phyloP scores from a whole-genome alignment of 202 grass and related monocot genomes.

The Saccharum hybrid region DNA sequence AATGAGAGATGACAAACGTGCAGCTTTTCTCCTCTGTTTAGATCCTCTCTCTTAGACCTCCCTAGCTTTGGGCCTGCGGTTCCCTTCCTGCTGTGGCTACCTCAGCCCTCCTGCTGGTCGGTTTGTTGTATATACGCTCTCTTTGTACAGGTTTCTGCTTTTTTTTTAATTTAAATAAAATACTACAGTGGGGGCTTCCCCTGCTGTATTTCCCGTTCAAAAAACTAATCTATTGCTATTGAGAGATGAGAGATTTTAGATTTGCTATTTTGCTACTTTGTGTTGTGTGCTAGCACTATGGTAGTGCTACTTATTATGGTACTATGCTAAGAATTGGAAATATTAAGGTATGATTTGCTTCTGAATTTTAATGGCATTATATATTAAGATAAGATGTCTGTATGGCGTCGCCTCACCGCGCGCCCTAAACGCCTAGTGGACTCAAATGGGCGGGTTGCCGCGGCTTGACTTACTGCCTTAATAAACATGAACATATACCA shows the following conservation, averaged over 20 bases:
- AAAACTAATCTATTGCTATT: background rate
- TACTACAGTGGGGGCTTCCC: no score
- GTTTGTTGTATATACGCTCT: no score
- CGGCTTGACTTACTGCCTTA: background rate
- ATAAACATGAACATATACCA: background rate
- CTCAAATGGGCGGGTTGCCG: background rate
- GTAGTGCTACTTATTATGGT: background rate
- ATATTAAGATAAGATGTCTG: background rate
- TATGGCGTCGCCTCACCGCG: background rate
- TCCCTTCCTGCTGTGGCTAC: no score
- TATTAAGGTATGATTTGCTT: background rate
- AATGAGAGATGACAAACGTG: no score
- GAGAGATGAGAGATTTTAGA: background rate
- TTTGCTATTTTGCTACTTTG: background rate
- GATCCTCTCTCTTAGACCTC: no score
- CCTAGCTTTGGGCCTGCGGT: no score
- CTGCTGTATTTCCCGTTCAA: no score
- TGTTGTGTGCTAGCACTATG: background rate
- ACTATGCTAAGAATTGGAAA: background rate
- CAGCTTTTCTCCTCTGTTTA: no score
- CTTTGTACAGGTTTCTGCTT: no score
- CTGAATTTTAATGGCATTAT: slow-evolving; percentile 3
- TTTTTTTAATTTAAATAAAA: no score
- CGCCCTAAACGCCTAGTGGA: background rate
- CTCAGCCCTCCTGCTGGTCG: no score